Conservation (phyloP, 805 yeast species). For the Candida berthetii region DNA sequence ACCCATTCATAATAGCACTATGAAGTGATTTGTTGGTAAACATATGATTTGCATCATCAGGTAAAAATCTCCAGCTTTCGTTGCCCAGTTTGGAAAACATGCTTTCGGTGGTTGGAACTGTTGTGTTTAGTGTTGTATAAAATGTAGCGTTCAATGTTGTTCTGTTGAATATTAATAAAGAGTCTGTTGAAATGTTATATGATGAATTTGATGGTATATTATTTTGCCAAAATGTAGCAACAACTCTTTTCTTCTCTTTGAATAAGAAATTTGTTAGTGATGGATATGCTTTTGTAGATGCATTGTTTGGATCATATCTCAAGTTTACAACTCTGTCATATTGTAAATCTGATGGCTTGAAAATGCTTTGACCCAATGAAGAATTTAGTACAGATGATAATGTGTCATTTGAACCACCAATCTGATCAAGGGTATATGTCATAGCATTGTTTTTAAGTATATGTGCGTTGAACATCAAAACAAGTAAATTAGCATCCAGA, state of each 20-base stretch:
- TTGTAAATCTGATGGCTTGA: constrained; percentile 21
- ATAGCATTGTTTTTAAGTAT: constrained; percentile 10
- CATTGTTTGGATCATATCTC: constrained; percentile 12
- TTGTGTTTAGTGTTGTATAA: constrained; percentile 15
- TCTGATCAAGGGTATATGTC: constrained; percentile 1
- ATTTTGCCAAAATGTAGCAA: constrained; percentile 28
- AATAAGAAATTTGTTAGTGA: constrained; percentile 28
- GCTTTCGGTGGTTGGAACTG: constrained; percentile 4
- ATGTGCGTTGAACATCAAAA: constrained; percentile 32
- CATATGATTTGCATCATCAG: constrained; percentile 35
- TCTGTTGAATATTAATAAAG: constrained; percentile 8
- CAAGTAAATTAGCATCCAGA: constrained; percentile 36
- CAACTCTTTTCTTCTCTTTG: constrained; percentile 24
- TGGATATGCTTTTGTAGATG: constrained; percentile 25
- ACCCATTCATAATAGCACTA: constrained; percentile 48
- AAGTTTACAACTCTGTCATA: constrained; percentile 13
- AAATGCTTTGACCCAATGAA: constrained; percentile 17
- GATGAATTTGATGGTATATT: constrained; percentile 21
- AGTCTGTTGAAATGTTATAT: constrained; percentile 20
- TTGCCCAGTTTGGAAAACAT: too few relatives aligned
- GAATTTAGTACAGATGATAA: constrained; percentile 13
- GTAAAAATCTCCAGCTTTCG: constrained; percentile 30
- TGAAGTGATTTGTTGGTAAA: constrained; percentile 34
- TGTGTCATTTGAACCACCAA: constrained; percentile 13
- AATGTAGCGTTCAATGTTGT: constrained; percentile 5